Evolutionary conservation across 2,329 filamentous ascomycete genomes (phyloP).

Genomic region (Acrocalymma vagum): DNA sequence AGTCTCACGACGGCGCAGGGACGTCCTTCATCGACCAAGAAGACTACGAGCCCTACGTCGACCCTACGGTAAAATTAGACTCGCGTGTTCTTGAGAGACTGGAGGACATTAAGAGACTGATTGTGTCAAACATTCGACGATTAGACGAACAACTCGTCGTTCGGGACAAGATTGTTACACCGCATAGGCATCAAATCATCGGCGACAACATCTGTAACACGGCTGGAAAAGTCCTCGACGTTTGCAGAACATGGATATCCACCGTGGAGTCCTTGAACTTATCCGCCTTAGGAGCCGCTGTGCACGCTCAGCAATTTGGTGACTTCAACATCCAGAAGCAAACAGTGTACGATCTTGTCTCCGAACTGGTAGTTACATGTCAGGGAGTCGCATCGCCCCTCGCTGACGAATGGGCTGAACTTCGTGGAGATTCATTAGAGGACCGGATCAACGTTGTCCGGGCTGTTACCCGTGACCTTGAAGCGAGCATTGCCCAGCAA

Average conservation of each 20-base stretch:
- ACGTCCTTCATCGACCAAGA: conserved; percentile 84
- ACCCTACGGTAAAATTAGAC: conserved; percentile 80
- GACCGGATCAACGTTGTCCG: conserved; percentile 84
- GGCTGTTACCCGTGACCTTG: conserved; percentile 78
- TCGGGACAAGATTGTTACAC: conserved; percentile 82
- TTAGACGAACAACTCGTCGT: conserved; percentile 84
- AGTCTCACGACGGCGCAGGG: conserved; percentile 73
- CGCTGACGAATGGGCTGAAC: conserved; percentile 93
- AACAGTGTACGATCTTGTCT: conserved; percentile 89
- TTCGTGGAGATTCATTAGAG: conserved; percentile 89
- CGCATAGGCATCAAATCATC: conserved; percentile 78
- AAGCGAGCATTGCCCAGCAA: conserved; percentile 86
- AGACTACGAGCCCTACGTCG: conserved; percentile 75
- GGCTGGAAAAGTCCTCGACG: conserved; percentile 82
- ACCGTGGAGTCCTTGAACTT: conserved; percentile 93
- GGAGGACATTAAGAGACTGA: conserved; percentile 84
- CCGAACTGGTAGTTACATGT: conserved; percentile 85
- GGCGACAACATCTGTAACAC: conserved; percentile 83
- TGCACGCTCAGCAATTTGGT: conserved; percentile 83
- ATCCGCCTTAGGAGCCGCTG: conserved; percentile 76
- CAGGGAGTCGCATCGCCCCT: conserved; percentile 92
- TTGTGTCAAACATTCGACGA: conserved; percentile 85
- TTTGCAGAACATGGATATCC: conserved; percentile 88
- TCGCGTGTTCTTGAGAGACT: conserved; percentile 80
- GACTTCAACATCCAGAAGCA: conserved; percentile 95